Conservation (phyloP, 2,329 filamentous ascomycete genomes). For the Lecanicillium sp. region DNA sequence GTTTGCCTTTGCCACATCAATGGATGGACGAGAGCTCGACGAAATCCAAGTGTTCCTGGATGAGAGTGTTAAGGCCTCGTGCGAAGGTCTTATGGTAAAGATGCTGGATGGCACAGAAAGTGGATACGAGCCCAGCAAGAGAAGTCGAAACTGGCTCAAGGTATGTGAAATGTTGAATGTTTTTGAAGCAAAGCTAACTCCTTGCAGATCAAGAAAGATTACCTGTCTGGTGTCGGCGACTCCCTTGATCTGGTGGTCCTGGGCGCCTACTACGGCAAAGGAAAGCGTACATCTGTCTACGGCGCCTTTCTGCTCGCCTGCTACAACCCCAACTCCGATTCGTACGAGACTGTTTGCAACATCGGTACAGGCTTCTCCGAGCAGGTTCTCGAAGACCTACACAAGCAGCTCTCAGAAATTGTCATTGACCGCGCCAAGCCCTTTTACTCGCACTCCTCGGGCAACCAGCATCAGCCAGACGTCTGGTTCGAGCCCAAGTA, state of each 20-base stretch:
- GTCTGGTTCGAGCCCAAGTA: conserved; percentile 95
- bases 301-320: conserved; percentile 93
- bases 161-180: too few relatives aligned
- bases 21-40: conserved; percentile 82
- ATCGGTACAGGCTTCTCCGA: conserved; percentile 97
- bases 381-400: conserved; percentile 81
- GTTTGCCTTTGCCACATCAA: conserved; percentile 81
- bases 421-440: conserved; percentile 89
- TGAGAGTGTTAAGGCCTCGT: conserved; percentile 90
- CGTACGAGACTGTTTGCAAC: conserved; percentile 95
- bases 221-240: conserved; percentile 87
- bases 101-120: conserved; percentile 94
- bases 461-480: conserved; percentile 89
- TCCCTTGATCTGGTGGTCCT: conserved; percentile 94
- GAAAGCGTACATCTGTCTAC: conserved; percentile 92
- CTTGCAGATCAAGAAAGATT: conserved; percentile 87
- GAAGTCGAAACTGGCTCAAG: conserved; percentile 98
- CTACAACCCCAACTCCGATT: conserved; percentile 74
- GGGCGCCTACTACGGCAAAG: conserved; percentile 88
- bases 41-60: conserved; percentile 91
- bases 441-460: conserved; percentile 81
- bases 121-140: conserved; percentile 91
- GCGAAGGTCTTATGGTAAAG: conserved; percentile 98
- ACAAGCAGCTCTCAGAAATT: conserved; percentile 66
- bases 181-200: too few relatives aligned